phyloP scores from a whole-genome alignment of 2,329 filamentous ascomycete genomes.

The Paracoccidioides brasiliensis region DNA sequence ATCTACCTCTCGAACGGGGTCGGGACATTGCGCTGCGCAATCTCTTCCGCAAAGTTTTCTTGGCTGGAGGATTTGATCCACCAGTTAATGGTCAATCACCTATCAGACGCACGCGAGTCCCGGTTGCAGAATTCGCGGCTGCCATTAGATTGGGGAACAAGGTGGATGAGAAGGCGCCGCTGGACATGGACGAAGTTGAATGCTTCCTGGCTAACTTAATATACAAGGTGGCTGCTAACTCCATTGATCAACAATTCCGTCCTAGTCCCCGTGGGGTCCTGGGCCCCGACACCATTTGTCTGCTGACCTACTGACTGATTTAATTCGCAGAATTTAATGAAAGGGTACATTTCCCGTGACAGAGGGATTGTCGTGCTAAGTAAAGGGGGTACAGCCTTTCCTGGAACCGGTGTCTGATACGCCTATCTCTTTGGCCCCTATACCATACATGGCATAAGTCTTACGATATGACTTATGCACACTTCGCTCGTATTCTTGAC shows the following conservation, averaged over 20 bases:
- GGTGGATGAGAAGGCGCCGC: constrained; percentile 37
- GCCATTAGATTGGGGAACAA: constrained; percentile 63
- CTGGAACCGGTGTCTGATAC: constrained; percentile 59
- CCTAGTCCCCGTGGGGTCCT: neutral
- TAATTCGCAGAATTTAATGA: constrained; percentile 67
- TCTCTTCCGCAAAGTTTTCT: constrained; percentile 78
- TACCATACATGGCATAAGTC: neutral
- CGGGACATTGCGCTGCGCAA: constrained; percentile 88
- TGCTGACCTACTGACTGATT: constrained; percentile 10
- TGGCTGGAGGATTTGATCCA: constrained; percentile 71
- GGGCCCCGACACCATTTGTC: neutral
- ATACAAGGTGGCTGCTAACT: constrained; percentile 59
- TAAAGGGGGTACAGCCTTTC: constrained; percentile 75
- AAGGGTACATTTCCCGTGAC: constrained; percentile 92
- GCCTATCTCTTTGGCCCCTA: neutral
- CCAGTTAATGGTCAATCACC: constrained; percentile 53
- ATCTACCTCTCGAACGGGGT: constrained; percentile 82
- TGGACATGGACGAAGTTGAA: constrained; percentile 88
- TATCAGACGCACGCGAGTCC: constrained; percentile 58
- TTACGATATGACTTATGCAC: neutral
- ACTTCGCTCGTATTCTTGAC: neutral
- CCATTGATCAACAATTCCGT: neutral
- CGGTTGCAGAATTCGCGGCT: constrained; percentile 70
- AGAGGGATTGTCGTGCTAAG: constrained; percentile 82
- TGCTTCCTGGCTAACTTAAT: constrained; percentile 93